These are phyloP conservation scores for Trypanosoma caninum DNA, from an alignment of 208 protist genomes.

Conservation along the genomic window DNA sequence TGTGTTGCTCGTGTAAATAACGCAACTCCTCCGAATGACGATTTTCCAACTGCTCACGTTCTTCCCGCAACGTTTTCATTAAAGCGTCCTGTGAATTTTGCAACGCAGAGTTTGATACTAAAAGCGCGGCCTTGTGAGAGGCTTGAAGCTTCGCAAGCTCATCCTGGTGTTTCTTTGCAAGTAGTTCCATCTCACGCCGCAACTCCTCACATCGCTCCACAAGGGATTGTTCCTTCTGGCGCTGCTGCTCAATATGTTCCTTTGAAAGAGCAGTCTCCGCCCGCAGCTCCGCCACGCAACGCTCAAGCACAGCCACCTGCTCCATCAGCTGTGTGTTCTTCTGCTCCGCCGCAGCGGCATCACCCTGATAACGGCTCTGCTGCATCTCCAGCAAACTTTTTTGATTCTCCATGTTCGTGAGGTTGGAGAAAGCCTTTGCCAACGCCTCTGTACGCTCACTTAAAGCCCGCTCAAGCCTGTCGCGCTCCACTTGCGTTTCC, in stretches of 20 bases:
- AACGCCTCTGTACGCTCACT: conserved; percentile 20
- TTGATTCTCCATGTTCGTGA: conserved; percentile 26
- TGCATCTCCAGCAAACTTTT: conserved; percentile 23
- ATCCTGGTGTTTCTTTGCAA: conserved; percentile 9
- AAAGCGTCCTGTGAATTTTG: conserved; percentile 8
- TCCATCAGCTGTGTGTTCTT: conserved; percentile 5
- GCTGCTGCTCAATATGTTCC: conserved; percentile 6
- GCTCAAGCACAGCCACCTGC: conserved; percentile 13
- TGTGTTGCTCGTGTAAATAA: conserved; percentile 4
- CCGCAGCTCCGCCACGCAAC: conserved; percentile 17
- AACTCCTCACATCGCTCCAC: conserved; percentile 17
- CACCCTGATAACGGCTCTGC: neutral
- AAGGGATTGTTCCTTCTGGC: neutral
- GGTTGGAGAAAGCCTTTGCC: conserved; percentile 23
- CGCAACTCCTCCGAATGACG: conserved; percentile 5
- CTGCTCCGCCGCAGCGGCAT: neutral
- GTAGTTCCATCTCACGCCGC: conserved; percentile 24
- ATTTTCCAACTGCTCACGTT: conserved; percentile 10
- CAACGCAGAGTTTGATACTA: neutral
- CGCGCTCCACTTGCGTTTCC: conserved; percentile 11
- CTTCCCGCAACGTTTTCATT: neutral
- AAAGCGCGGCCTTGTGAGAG: neutral
- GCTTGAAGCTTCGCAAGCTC: conserved; percentile 6
- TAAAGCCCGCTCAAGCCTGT: conserved; percentile 2
- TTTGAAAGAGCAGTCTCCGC: neutral